phyloP scores from a whole-genome alignment of 306 rosid species.

The Gleditsia sinensis region DNA sequence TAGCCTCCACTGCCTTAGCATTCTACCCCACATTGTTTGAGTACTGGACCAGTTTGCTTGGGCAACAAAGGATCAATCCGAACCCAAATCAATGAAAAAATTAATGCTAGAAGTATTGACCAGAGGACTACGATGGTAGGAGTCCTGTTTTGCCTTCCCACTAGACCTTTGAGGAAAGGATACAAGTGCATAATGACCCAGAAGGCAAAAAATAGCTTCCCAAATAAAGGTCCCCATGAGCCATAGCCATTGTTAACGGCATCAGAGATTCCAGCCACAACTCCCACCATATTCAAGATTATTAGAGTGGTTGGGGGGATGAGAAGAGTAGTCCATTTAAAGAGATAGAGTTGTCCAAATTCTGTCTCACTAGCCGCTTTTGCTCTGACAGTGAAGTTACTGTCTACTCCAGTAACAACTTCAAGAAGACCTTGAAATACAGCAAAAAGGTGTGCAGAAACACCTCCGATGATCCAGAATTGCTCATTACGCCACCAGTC shows the following conservation, averaged over 20 bases:
- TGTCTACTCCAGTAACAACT: constrained; percentile 72
- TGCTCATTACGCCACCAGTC: constrained; percentile 97
- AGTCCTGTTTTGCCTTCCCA: constrained; percentile 94
- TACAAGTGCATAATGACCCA: constrained; percentile 94
- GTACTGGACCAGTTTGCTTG: constrained; percentile 80
- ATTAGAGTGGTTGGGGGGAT: constrained; percentile 91
- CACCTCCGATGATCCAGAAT: constrained; percentile 97
- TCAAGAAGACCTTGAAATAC: constrained; percentile 92
- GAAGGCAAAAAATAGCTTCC: constrained; percentile 84
- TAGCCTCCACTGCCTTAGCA: constrained; percentile 48
- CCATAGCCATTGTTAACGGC: constrained; percentile 89
- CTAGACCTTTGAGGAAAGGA: constrained; percentile 94
- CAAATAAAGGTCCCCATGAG: constrained; percentile 89
- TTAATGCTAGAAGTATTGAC: constrained; percentile 77
- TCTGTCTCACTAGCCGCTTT: constrained; percentile 58
- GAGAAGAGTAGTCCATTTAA: constrained; percentile 90
- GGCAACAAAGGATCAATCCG: constrained; percentile 89
- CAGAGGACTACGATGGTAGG: constrained; percentile 87
- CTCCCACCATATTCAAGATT: constrained; percentile 86
- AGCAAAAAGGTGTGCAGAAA: constrained; percentile 89
- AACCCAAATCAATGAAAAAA: constrained; percentile 94
- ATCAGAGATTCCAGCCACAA: constrained; percentile 93
- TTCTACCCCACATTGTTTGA: constrained; percentile 85
- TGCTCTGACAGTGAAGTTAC: constrained; percentile 61
- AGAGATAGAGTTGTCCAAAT: constrained; percentile 77